These are phyloP conservation scores for Plasmopara muralis DNA, from an alignment of 352 stramenopile species.

Conservation along the genomic window DNA sequence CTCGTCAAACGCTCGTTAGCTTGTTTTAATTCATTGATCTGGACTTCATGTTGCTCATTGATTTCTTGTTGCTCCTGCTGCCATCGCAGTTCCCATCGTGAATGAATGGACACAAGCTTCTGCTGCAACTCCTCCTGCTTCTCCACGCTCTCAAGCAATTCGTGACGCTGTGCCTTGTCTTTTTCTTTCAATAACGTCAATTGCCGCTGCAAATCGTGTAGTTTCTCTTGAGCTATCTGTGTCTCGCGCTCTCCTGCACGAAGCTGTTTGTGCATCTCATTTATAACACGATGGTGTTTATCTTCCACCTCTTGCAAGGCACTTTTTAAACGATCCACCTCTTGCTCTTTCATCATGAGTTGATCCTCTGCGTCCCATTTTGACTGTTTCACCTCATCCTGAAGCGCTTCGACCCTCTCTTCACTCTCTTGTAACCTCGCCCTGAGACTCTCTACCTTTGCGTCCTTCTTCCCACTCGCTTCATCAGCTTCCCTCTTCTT, in stretches of 20 bases:
- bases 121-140: conserved; percentile 59
- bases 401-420: conserved; percentile 38
- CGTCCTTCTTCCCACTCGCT: conserved; percentile 19
- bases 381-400: conserved; percentile 51
- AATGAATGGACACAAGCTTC: conserved; percentile 50
- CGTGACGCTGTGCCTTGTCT: conserved; percentile 51
- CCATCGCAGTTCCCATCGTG: conserved; percentile 67
- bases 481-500: conserved; percentile 42
- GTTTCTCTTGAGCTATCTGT: conserved; percentile 37
- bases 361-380: conserved; percentile 62
- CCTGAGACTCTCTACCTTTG: conserved; percentile 39
- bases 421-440: conserved; percentile 44
- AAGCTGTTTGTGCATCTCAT: conserved; percentile 51
- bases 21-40: conserved; percentile 47
- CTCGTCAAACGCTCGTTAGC: conserved; percentile 39
- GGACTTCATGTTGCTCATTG: conserved; percentile 35
- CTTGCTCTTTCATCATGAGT: conserved; percentile 48
- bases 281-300: conserved; percentile 32
- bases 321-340: conserved; percentile 40
- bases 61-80: conserved; percentile 58
- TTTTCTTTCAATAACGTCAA: conserved; percentile 53
- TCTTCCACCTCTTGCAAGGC: conserved; percentile 53
- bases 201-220: conserved; percentile 39
- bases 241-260: conserved; percentile 39
- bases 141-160: conserved; percentile 43